Conservation (phyloP, 2,329 filamentous ascomycete species). For the Endoconidiophora polonica region DNA sequence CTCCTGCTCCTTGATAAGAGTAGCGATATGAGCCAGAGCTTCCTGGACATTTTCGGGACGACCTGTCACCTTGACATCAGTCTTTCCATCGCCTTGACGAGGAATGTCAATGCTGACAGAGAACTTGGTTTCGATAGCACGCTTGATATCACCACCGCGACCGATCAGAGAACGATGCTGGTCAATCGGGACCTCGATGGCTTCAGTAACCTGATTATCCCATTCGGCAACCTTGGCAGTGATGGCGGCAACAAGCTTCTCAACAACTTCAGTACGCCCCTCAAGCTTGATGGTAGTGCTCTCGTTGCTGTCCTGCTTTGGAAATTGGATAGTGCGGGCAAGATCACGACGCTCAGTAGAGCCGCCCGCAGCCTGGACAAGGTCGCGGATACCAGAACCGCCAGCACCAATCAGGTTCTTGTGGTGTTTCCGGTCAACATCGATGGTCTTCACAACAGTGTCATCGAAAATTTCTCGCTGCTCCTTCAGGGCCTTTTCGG, state of each 20-base stretch:
- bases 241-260: constrained; percentile 75
- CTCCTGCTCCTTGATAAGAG: constrained; percentile 68
- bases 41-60: constrained; percentile 62
- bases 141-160: constrained; percentile 74
- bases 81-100: constrained; percentile 68
- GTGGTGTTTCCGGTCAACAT: constrained; percentile 92
- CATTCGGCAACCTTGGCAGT: constrained; percentile 66
- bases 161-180: constrained; percentile 89
- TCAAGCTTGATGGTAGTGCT: constrained; percentile 78
- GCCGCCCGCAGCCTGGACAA: constrained; percentile 76
- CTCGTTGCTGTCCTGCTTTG: constrained; percentile 59
- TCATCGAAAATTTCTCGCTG: constrained; percentile 78
- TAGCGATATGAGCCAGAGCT: constrained; percentile 70
- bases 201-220: constrained; percentile 64
- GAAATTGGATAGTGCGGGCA: constrained; percentile 86
- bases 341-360: constrained; percentile 71
- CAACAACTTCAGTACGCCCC: constrained; percentile 66
- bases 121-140: constrained; percentile 72
- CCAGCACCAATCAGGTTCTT: constrained; percentile 73
- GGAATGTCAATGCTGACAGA: constrained; percentile 79
- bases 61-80: constrained; percentile 73
- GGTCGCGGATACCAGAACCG: constrained; percentile 71
- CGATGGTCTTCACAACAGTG: constrained; percentile 67
- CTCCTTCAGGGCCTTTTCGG: constrained; percentile 78
- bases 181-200: constrained; percentile 67